Percentiles rank a stretch among this genome's conserved stretches.
Evolutionary conservation across 352 stramenopile species (phyloP).

Genomic region (Globisporangium cylindrosporum): DNA sequence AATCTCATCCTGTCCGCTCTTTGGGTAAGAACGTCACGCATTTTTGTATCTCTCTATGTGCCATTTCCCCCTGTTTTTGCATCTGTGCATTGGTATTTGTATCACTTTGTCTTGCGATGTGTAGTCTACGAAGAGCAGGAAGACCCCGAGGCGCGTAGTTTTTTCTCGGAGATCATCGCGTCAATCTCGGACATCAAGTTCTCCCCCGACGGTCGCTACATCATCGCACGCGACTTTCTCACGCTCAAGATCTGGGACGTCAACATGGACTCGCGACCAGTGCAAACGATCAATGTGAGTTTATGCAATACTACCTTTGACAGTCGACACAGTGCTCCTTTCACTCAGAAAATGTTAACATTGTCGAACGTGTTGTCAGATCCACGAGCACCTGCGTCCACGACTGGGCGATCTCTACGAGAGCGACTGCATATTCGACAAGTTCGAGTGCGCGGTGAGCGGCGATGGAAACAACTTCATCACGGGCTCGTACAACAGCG

Average conservation of each 20-base stretch:
- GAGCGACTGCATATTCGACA: constrained; percentile 97
- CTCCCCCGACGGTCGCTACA: constrained; percentile 91
- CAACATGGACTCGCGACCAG: constrained; percentile 91
- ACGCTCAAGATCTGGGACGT: constrained; percentile 96
- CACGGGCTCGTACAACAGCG: constrained; percentile 94
- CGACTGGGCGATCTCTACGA: constrained; percentile 92
- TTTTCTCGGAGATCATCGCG: constrained; percentile 96
- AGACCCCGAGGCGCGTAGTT: constrained; percentile 81
- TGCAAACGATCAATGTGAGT: constrained; percentile 91
- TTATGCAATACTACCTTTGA: not conserved
- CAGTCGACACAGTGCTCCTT: not conserved
- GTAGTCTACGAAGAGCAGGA: constrained; percentile 82
- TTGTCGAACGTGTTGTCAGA: constrained; percentile 30
- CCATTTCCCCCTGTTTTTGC: not conserved
- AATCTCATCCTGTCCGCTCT: no score
- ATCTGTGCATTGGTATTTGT: not conserved
- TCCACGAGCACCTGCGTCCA: constrained; percentile 91
- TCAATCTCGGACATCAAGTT: constrained; percentile 95
- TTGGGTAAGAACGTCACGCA: not conserved
- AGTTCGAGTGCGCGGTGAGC: constrained; percentile 93
- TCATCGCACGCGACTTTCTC: constrained; percentile 94
- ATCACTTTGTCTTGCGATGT: not conserved
- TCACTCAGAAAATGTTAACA: not conserved
- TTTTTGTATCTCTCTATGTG: not conserved
- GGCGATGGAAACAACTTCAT: constrained; percentile 91